Percentiles rank a stretch among this genome's conserved stretches.
Evolutionary conservation across 2,329 filamentous ascomycete species (phyloP).

Genomic region (Aciculosporium take): DNA sequence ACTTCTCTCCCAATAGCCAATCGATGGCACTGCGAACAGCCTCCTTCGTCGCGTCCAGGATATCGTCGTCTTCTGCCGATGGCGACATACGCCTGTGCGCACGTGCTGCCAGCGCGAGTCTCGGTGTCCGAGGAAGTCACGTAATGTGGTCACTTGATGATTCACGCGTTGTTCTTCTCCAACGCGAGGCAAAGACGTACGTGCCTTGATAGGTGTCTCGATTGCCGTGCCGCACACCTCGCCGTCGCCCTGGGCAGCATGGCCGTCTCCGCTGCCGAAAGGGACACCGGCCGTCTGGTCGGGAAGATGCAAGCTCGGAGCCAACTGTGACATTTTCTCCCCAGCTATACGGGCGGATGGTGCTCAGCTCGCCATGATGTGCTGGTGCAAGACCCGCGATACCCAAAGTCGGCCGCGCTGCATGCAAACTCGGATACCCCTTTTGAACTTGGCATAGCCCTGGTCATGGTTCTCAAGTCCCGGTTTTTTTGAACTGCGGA

Average conservation of each 20-base stretch:
- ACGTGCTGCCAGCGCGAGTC: slow-evolving; percentile 8
- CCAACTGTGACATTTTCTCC: slow-evolving; percentile 38
- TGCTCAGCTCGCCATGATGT: slow-evolving; percentile 29
- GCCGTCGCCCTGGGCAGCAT: slow-evolving; percentile 39
- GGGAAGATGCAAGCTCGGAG: slow-evolving; percentile 32
- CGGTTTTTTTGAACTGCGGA: slow-evolving; percentile 27
- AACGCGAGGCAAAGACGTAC: slow-evolving; percentile 31
- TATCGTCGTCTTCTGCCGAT: slow-evolving; percentile 32
- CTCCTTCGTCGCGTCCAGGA: slow-evolving; percentile 33
- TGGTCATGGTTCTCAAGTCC: slow-evolving; percentile 20
- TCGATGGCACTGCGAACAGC: slow-evolving; percentile 32
- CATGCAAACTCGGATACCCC: slow-evolving; percentile 33
- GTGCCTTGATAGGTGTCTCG: slow-evolving; percentile 36
- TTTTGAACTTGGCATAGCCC: slow-evolving; percentile 27
- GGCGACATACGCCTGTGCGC: slow-evolving; percentile 27
- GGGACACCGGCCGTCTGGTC: slow-evolving; percentile 34
- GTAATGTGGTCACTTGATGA: slow-evolving; percentile 34
- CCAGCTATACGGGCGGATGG: slow-evolving; percentile 34
- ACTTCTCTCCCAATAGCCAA: slow-evolving; percentile 33
- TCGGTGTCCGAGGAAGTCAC: slow-evolving; percentile 18
- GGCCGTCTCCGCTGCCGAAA: slow-evolving; percentile 40
- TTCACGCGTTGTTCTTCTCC: slow-evolving; percentile 29
- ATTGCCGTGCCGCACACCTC: slow-evolving; percentile 43
- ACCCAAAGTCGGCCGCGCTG: slow-evolving; percentile 35
- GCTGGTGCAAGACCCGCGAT: slow-evolving; percentile 34